Evolutionary conservation across 202 grass and related monocot species (phyloP), one percentile per base, ranked within the genome.

Genomic region (Zoysia matrella): DNA sequence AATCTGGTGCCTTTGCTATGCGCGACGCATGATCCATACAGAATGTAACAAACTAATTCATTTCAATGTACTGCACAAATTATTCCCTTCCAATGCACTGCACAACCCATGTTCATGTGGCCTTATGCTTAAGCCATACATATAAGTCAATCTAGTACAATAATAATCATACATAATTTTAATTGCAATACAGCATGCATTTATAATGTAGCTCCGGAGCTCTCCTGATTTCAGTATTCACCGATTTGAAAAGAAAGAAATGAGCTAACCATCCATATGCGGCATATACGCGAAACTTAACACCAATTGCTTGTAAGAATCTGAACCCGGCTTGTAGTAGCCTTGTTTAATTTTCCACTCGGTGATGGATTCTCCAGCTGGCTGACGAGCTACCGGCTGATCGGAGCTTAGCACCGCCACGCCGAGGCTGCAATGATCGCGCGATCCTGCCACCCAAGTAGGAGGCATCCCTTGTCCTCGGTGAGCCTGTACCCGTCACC

Each of bases 381-480:
- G 4, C 41, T 10, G 16, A 0, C 11, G n/a, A 4, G 56, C 56
- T 8, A 60, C 72, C 30, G 80, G 22, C 79, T 30, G 86, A 9
- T 13, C 2, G 1, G 53, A 15, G 13, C 53, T 86, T 54, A 92
- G 73, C 91, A 94, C 30, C 76, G 81, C 91, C 91, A 94, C 0
- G 86, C 91, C 0, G 91, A 94, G 47, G 91, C 86, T 1, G 83
- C 88, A 4, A 94, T 91, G 77, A 91, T 83, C 14, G 86, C 72
- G 5, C 88, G 75, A 58, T 94, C 91, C 80, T 91, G 88, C 91
- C 88, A 94, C 1, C 91, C 91, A 52, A 94, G 80, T 6, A 94
- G 61, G 56, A 91, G 78, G 77, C 88, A 94, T 0, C 92, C 92
- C 7, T 65, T 86, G 76, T 94, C 92, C 83, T 94, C 88, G 14